Conservation (phyloP, 495 filamentous ascomycete genomes). For the Pseudotulostoma volvatum region DNA sequence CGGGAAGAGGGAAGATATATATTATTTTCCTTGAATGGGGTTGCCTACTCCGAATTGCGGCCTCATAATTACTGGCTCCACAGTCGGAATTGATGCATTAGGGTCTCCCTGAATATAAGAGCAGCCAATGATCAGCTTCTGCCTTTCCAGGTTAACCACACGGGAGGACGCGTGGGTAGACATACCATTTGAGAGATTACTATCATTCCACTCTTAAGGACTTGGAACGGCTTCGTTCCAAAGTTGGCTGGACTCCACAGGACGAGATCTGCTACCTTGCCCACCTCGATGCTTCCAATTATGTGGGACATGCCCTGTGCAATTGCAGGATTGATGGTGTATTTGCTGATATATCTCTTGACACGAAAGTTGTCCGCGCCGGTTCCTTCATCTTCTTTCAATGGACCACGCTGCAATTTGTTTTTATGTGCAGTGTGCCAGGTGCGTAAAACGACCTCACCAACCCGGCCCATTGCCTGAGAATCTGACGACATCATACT, state of each 20-base stretch:
- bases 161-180: not conserved
- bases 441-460: conserved; percentile 85
- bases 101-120: conserved; percentile 59
- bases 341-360: conserved; percentile 88
- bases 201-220: conserved; percentile 88
- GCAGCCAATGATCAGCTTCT: too few relatives aligned
- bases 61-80: conserved; percentile 73
- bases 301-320: conserved; percentile 87
- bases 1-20: not conserved
- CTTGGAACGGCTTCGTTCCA: conserved; percentile 67
- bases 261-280: conserved; percentile 84
- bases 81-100: conserved; percentile 80
- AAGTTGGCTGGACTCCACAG: conserved; percentile 79
- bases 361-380: conserved; percentile 87
- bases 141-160: not conserved
- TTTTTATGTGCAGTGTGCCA: conserved; percentile 99
- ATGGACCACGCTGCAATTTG: conserved; percentile 63
- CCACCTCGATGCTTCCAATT: conserved; percentile 74
- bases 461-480: conserved; percentile 94
- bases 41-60: conserved; percentile 67
- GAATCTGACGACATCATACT: conserved; percentile 97
- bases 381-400: conserved; percentile 65
- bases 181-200: conserved; percentile 67
- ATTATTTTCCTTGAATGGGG: conserved; percentile 5
- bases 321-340: conserved; percentile 91